Conservation (phyloP, 805 yeast genomes). For the Saccharomyces paradoxus region DNA sequence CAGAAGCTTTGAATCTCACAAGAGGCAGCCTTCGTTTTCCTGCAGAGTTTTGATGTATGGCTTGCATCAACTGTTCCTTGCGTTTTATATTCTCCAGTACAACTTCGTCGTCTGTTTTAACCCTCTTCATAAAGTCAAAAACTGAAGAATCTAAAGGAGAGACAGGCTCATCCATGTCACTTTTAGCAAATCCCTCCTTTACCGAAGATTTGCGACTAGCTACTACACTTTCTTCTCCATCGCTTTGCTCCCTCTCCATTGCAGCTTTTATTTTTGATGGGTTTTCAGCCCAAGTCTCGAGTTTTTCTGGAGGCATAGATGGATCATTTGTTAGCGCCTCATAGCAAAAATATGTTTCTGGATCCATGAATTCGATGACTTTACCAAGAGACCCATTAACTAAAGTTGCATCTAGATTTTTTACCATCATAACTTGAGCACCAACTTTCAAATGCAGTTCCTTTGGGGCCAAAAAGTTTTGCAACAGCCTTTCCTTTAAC, state of each 20-base stretch:
- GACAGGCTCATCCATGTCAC: constrained; percentile 6
- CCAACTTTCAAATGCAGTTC: constrained; percentile 51
- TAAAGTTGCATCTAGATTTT: constrained; percentile 60
- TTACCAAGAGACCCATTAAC: constrained; percentile 76
- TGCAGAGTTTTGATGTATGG: constrained; percentile 37
- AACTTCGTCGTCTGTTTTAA: constrained; percentile 21
- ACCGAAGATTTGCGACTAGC: constrained; percentile 14
- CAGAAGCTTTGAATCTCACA: constrained; percentile 66
- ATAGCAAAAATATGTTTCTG: constrained; percentile 40
- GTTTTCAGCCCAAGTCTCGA: constrained; percentile 11
- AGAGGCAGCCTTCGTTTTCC: constrained; percentile 52
- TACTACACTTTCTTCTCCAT: constrained; percentile 13
- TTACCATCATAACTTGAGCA: constrained; percentile 78
- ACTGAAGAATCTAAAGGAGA: constrained; percentile 36
- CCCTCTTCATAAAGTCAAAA: constrained; percentile 39
- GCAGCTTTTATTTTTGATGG: constrained; percentile 16
- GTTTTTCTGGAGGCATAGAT: constrained; percentile 10
- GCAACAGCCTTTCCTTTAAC: constrained; percentile 38
- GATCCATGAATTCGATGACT: constrained; percentile 51
- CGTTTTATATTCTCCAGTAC: constrained; percentile 33
- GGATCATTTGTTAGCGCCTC: constrained; percentile 20
- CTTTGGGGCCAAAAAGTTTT: constrained; percentile 56
- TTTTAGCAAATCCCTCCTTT: constrained; percentile 20
- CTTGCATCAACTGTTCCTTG: constrained; percentile 39
- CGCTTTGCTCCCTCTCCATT: constrained; percentile 8